These are phyloP conservation scores for Cornus controversa DNA, from an alignment of 148 eudicot species.

Conservation along the genomic window DNA sequence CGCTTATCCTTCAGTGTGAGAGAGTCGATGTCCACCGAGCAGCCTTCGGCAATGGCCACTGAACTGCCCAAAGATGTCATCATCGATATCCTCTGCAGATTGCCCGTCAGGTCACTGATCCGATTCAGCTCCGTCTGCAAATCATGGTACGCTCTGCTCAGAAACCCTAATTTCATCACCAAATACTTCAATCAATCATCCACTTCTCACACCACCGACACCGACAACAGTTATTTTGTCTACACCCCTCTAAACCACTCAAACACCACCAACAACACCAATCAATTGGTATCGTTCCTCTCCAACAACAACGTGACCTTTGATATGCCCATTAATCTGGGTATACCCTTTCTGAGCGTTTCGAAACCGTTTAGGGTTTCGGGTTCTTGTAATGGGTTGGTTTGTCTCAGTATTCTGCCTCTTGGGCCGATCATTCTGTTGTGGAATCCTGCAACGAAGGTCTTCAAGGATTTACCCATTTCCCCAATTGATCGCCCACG, in stretches of 20 bases:
- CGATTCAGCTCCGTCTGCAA: conserved; percentile 30
- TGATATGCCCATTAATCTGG: conserved; percentile 14
- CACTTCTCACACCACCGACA: not conserved
- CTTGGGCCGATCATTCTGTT: conserved; percentile 18
- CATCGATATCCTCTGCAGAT: conserved; percentile 26
- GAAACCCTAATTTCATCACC: conserved; percentile 23
- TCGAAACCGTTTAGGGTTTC: conserved; percentile 15
- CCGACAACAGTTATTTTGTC: not conserved
- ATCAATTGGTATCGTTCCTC: not conserved
- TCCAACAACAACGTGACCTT: not conserved
- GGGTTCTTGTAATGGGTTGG: conserved; percentile 25
- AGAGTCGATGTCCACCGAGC: too few species aligned
- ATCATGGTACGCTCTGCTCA: conserved; percentile 29
- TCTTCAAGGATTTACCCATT: conserved; percentile 14
- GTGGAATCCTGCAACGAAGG: conserved; percentile 33
- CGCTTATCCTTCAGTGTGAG: too few species aligned
- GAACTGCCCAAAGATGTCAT: conserved; percentile 30
- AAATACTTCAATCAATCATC: conserved; percentile 5
- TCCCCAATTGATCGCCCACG: conserved; percentile 7
- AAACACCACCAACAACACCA: not conserved
- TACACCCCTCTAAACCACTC: not conserved
- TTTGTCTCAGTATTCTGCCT: conserved; percentile 21
- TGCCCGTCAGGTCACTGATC: conserved; percentile 21
- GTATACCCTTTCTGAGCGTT: conserved; percentile 14
- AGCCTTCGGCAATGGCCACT: not conserved